Base-by-base conservation (phyloP, 2,329 filamentous ascomycete genomes). In the Zarea fungicola region DNA sequence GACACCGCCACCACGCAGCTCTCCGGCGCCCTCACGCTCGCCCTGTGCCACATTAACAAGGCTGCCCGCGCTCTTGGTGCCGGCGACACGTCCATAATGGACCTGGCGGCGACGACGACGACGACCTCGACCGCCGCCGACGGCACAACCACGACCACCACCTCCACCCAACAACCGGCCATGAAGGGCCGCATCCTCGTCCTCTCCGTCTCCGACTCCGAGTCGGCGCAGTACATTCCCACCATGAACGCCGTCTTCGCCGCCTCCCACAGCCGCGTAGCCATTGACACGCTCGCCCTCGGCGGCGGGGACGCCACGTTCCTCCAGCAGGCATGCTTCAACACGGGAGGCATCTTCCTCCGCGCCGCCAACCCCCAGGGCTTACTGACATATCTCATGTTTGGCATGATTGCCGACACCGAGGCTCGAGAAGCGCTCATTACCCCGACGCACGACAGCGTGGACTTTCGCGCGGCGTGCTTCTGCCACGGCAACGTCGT, bases 221-320 rank as follows among this genome's bases (percentile, higher is more conserved):
- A 92, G 59, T 81, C 95, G 0, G 83, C 90, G 5, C 87, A 97
- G 67, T 99, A 99, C 71, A 99, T 99, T 49, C 87, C 92, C 1
- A 93, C 95, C 57, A 99, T 99, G 93, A 99, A 99, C 70, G 82
- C 86, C 59, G 95, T 97, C 53, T 99, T 99, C 68, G 93, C 93
- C 3, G 93, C 92, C 51, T 88, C 95, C 61, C 84, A 92, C 55
- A 79, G 90, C 48, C 81, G 82, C 58, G 89, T 99, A 55, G 88
- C 91, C 21, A 90, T 99, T 60, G 93, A 99, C 65, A 92, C 96
- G 28, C 79, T 95, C 52, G 87, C 95, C 56, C 76, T 99, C 11
- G 83, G 85, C 35, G 89, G 89, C 19, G n/a, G n/a, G n/a, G 82
- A 89, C 57, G 89, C 92, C 1, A 91, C 95, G 10, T 95, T 99